These are phyloP conservation scores for Citrullus mucosospermus DNA, from an alignment of 306 rosid species.

Conservation along the genomic window DNA sequence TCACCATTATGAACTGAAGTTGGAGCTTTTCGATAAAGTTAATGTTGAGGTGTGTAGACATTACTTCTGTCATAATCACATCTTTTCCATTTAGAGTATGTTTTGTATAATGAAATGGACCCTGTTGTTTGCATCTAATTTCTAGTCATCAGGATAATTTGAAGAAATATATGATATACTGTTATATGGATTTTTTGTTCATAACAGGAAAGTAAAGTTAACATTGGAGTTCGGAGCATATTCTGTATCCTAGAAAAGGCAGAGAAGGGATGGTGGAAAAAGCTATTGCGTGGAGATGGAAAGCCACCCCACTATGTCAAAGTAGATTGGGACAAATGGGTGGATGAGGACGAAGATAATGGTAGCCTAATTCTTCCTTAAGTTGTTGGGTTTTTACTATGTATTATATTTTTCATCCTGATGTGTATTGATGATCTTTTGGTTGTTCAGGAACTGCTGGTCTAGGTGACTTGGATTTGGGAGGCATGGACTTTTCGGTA, in stretches of 20 bases:
- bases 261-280: slow-evolving; percentile 81
- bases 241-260: slow-evolving; percentile 74
- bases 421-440: not conserved
- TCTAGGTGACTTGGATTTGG: slow-evolving; percentile 51
- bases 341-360: slow-evolving; percentile 77
- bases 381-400: not conserved
- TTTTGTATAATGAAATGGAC: not conserved
- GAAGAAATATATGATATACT: not conserved
- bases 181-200: not conserved
- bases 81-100: not conserved
- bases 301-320: slow-evolving; percentile 77
- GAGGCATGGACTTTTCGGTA: slow-evolving; percentile 99
- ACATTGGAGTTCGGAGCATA: slow-evolving; percentile 62
- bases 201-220: slow-evolving; percentile 80
- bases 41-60: slow-evolving; percentile 58
- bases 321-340: slow-evolving; percentile 99
- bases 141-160: not conserved
- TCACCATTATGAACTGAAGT: slow-evolving; percentile 49
- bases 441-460: slow-evolving; percentile 10
- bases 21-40: slow-evolving; percentile 89
- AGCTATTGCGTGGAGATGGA: slow-evolving; percentile 57
- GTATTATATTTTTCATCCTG: not conserved
- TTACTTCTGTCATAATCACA: not conserved
- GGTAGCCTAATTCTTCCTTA: slow-evolving; percentile 14
- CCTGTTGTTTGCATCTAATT: not conserved